Base-by-base conservation (phyloP, 2,329 filamentous ascomycete species). In the Colletotrichum sp. region DNA sequence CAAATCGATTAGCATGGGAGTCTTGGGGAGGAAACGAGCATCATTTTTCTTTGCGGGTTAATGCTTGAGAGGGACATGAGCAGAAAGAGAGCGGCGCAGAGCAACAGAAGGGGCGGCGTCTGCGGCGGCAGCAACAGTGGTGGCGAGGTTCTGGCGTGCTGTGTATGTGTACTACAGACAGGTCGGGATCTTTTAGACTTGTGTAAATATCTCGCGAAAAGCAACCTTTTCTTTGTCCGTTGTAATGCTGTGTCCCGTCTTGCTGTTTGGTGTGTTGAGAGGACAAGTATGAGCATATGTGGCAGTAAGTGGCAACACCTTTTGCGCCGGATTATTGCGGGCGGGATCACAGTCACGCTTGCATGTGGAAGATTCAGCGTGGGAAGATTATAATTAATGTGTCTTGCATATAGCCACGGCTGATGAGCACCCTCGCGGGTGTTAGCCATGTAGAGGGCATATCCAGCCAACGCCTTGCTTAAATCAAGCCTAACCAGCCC, bases 191-290 rank as follows among this genome's bases (percentile, higher is more conserved):
- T 44, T 59, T 30, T 69, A 69, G 73, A 76, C 73, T 69, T 76
- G 73, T 76, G 73, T 76, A 76, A 76, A 76, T 76, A 73, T 57
- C 73, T 73, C 73, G 70, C 70, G 70, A 76, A 76, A 76, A 76
- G 73, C 73, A 73, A 69, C 34, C 57, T 72, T 76, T 73, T 73
- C 70, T 76, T 73, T 76, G 73, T 76, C 64, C 49, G 21, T 73
- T 69, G 57, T 34, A 55, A 49, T 7, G 13, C 64, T 65, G 57
- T 34, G 15, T 21, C n/a, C 15, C 15, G 24, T 55, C 55, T n/a
- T 26, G 15, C 57, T 13, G 68, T 32, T 4, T 62, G 26, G 10
- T 34, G 59, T 34, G 59, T 9, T 8, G 3, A 34, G 32, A 49
- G 44, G 44, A 21, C n/a, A 7, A 13, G n/a, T 13, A 49, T 7